phyloP scores from a whole-genome alignment of 2,329 filamentous ascomycete species.

The Diaporthe sp. region DNA sequence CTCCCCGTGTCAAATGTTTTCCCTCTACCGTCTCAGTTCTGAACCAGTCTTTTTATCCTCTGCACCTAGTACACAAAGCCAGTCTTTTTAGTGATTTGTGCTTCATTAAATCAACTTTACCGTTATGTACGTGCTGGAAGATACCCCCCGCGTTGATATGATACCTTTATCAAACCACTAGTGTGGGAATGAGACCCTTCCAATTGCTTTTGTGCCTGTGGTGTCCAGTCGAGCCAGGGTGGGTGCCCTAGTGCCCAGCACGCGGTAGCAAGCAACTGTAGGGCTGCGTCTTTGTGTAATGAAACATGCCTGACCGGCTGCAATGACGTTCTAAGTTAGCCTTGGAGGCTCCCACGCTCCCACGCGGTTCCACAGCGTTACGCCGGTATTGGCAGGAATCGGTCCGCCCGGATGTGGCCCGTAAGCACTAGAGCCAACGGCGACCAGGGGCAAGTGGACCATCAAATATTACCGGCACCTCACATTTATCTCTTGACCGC shows the following conservation, averaged over 20 bases:
- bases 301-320: neutral
- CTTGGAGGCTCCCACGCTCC: neutral
- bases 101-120: neutral
- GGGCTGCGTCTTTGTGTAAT: neutral
- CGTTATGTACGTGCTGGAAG: neutral
- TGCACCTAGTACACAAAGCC: neutral
- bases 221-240: too few species aligned
- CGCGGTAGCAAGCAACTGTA: neutral
- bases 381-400: neutral
- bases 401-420: neutral
- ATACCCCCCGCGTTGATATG: neutral
- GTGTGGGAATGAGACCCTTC: neutral
- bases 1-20: too few species aligned
- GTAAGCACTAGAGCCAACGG: conserved; percentile 22
- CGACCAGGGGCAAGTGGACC: neutral
- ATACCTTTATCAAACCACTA: neutral
- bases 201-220: neutral
- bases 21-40: neutral
- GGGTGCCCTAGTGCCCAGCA: neutral
- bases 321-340: neutral
- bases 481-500: neutral
- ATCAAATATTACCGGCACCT: neutral
- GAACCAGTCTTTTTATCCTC: too few species aligned
- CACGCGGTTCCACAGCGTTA: neutral
- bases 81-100: neutral